These are phyloP conservation scores for Boletus semigastroideus DNA, from an alignment of 1,284 basidiomycete species.

Conservation along the genomic window DNA sequence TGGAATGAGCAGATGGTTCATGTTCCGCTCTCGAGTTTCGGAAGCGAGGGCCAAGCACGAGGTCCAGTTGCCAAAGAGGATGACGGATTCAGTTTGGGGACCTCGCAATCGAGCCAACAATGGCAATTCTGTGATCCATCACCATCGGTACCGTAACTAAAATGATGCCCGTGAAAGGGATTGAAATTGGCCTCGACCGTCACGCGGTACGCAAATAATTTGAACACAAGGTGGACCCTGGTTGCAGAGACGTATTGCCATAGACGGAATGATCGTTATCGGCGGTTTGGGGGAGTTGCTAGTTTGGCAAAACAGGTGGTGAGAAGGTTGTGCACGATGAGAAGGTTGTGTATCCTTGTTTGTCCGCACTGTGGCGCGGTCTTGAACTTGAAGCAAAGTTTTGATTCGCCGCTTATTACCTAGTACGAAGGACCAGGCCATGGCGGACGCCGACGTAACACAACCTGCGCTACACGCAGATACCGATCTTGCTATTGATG, in stretches of 20 bases:
- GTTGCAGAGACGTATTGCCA: neutral
- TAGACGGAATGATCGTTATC: conserved; percentile 7
- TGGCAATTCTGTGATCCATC: conserved; percentile 24
- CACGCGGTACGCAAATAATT: conserved; percentile 24
- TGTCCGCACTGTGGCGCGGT: conserved; percentile 20
- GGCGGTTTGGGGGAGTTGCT: conserved; percentile 1
- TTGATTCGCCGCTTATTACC: conserved; percentile 16
- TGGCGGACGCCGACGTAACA: conserved; percentile 39
- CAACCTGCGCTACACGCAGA: conserved; percentile 36
- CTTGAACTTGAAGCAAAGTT: conserved; percentile 24
- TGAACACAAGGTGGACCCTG: conserved; percentile 11
- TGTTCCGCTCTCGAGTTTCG: conserved; percentile 28
- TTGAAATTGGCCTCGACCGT: conserved; percentile 23
- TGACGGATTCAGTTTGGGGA: neutral
- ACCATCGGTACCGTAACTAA: conserved; percentile 33
- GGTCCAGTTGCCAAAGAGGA: conserved; percentile 22
- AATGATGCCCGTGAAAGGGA: conserved; percentile 33
- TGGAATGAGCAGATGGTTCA: conserved; percentile 16
- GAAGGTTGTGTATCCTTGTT: conserved; percentile 30
- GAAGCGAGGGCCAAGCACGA: conserved; percentile 28
- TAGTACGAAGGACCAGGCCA: conserved; percentile 17
- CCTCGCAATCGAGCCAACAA: conserved; percentile 18
- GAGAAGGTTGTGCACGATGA: neutral
- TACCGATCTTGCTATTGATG: conserved; percentile 45
- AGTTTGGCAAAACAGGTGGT: neutral